phyloP scores from a whole-genome alignment of 176 grass and related monocot genomes.

The Oryza punctata region DNA sequence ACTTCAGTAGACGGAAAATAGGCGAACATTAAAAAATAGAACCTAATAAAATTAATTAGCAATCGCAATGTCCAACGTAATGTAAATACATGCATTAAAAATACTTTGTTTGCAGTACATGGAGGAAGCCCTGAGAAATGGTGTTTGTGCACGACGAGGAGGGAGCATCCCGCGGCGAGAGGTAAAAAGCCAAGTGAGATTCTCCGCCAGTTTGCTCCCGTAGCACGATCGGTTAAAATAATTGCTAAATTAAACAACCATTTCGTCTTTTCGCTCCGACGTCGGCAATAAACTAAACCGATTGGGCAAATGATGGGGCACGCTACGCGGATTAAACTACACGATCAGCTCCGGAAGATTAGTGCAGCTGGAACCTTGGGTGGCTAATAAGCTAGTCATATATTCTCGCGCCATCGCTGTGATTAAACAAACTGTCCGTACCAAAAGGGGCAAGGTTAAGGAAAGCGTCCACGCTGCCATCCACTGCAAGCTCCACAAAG shows the following conservation, averaged over 20 bases:
- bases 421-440: background rate
- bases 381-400: background rate
- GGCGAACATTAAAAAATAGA: no score
- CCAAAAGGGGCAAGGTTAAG: background rate
- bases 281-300: background rate
- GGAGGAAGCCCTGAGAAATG: background rate
- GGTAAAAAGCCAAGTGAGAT: background rate
- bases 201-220: background rate
- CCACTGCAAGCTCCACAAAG: background rate
- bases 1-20: no score
- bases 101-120: background rate
- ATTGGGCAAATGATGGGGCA: slow-evolving; percentile 6
- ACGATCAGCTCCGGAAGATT: background rate
- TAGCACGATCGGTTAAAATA: background rate
- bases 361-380: background rate
- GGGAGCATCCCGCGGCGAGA: background rate
- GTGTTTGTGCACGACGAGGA: background rate
- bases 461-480: background rate
- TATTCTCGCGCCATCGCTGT: background rate
- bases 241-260: background rate
- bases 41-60: no score
- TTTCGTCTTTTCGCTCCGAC: background rate
- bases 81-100: no score
- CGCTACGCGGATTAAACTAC: background rate
- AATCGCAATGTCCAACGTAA: no score